These are phyloP conservation scores for Scenedesmus sp. DNA, from an alignment of 163 green algal species.

Conservation along the genomic window DNA sequence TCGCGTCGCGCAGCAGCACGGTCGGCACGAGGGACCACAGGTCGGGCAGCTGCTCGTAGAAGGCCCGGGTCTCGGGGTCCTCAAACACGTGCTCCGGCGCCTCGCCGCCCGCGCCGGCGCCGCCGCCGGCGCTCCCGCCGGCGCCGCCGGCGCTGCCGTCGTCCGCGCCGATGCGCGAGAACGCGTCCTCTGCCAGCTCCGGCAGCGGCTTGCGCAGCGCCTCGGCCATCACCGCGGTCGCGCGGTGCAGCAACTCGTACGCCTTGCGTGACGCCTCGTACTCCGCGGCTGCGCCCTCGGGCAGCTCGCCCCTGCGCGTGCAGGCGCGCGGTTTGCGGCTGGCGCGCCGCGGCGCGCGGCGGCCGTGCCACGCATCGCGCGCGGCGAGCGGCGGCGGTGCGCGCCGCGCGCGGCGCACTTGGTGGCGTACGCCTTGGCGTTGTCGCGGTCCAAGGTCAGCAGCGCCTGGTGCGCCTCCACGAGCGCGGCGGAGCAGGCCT, in stretches of 20 bases:
- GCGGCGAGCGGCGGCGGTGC: background rate
- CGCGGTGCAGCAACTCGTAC: constrained; percentile 27
- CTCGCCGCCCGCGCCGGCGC: background rate
- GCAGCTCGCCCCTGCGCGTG: constrained; percentile 73
- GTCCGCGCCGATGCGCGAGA: constrained; percentile 48
- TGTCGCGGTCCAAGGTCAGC: constrained; percentile 58
- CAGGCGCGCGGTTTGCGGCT: too few relatives aligned
- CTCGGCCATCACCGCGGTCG: constrained; percentile 31
- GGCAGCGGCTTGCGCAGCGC: constrained; percentile 63
- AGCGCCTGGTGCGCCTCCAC: constrained; percentile 60
- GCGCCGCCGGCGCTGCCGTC: constrained; percentile 29
- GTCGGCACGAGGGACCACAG: constrained; percentile 76
- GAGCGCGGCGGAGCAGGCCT: constrained; percentile 56
- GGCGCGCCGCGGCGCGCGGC: too few relatives aligned
- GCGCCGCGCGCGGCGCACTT: background rate
- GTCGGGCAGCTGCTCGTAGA: constrained; percentile 79
- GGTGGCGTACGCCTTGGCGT: constrained; percentile 49
- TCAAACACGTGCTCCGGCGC: constrained; percentile 57
- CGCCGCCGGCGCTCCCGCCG: background rate
- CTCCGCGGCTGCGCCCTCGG: constrained; percentile 68
- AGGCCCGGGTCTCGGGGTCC: constrained; percentile 54
- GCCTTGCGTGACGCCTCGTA: constrained; percentile 75
- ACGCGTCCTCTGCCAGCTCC: constrained; percentile 61
- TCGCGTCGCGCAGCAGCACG: constrained; percentile 68
- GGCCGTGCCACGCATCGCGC: too few relatives aligned